These are phyloP conservation scores for Coemansia interrupta DNA, from an alignment of 192 early-diverging fungal genomes.

Conservation along the genomic window DNA sequence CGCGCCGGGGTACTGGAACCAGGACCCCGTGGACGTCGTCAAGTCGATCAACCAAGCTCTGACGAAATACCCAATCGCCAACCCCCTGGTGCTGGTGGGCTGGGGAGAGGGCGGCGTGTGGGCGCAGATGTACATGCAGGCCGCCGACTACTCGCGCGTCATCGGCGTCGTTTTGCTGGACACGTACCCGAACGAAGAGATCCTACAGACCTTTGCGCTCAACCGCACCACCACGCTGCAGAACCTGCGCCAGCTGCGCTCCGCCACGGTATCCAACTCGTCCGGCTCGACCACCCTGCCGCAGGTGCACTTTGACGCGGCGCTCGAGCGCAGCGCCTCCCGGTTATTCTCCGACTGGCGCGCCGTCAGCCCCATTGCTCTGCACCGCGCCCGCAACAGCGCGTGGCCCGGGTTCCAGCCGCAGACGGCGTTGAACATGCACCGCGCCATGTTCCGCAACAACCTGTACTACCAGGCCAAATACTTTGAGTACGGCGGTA, in stretches of 20 bases:
- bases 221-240: conserved; percentile 52
- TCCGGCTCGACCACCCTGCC: conserved; percentile 2
- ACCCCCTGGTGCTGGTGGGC: conserved; percentile 47
- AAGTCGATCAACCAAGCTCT: conserved; percentile 51
- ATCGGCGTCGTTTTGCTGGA: conserved; percentile 51
- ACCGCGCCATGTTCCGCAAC: conserved; percentile 48
- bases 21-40: conserved; percentile 50
- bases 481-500: conserved; percentile 56
- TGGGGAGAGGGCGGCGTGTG: conserved; percentile 58
- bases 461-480: conserved; percentile 53
- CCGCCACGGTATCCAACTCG: conserved; percentile 5
- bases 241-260: conserved; percentile 45
- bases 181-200: conserved; percentile 51
- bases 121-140: conserved; percentile 54
- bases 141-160: conserved; percentile 39
- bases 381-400: conserved; percentile 44
- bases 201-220: conserved; percentile 49
- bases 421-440: conserved; percentile 28
- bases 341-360: conserved; percentile 37
- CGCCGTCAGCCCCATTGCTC: conserved; percentile 44
- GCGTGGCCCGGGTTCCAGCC: conserved; percentile 49
- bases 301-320: conserved; percentile 30
- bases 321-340: conserved; percentile 24
- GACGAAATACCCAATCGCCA: conserved; percentile 40
- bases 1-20: conserved; percentile 52